Evolutionary conservation across 768 basidiomycete species (phyloP), one percentile per base, ranked within the genome.

Genomic region (Lactifluus piperatus): DNA sequence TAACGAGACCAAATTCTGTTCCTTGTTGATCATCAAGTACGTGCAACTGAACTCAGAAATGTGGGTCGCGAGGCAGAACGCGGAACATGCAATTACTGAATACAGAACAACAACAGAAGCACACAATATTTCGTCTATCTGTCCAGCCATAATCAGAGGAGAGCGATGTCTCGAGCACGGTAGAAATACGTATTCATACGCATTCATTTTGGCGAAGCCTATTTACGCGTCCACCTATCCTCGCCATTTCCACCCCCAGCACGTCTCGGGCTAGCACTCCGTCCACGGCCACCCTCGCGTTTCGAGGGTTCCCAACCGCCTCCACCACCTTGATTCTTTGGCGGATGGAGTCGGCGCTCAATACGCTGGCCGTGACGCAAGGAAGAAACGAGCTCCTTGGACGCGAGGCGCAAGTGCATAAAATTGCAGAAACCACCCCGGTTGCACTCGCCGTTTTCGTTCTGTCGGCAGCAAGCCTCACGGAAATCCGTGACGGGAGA

Each of bases 391-490:
- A 97, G 80, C 11, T 91, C 84, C 68, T 87, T 84, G 30, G 92
- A 89, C 5, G 94, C 90, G 22, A 92, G 79, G 14, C 91, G 85
- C 34, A 97, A 77, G 75, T 97, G 94, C 92, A 97, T 97, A 70
- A 99, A 99, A 72, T 99, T 98, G 74, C 95, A 98, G 76, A 97
- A 97, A 2, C 94, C 94, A 30, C 95, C 97, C 44, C 97, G 86
- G 68, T 95, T 95, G 72, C 97, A 99, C 73, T 95, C 91, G 8
- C 97, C 97, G 66, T 97, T 89, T 71, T 99, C 97, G 67, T 99
- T 98, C 72, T 99, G 97, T 48, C 97, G 83, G 72, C 97, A 99
- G 70, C 97, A 99, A 0, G 94, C 94, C 74, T 99, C 97, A 51
- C 94, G 86, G 72, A 99, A 99, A 74, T 99, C 97, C 29, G 94